A percentile compares a stretch with the other conserved stretches of the same genome.
Conservation (phyloP, 257 asterid species). For the Solanum neorickii region DNA sequence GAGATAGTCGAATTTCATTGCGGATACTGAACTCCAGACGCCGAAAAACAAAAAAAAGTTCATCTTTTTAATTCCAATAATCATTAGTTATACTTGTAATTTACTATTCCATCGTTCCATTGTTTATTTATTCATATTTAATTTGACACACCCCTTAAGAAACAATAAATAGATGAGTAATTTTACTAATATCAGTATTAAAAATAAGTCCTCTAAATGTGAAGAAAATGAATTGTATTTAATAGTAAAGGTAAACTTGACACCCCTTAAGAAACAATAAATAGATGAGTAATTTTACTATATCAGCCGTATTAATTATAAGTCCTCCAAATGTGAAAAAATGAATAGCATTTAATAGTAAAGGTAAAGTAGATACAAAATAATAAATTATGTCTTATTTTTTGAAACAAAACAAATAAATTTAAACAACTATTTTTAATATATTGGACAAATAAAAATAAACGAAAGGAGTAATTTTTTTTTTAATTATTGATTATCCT, state of each 20-base stretch:
- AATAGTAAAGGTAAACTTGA: too few species aligned
- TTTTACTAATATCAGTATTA: too few species aligned
- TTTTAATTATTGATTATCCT: not conserved
- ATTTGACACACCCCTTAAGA: too few species aligned
- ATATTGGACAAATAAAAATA: not conserved
- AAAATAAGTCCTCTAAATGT: too few species aligned
- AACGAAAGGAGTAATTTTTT: not conserved
- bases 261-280: too few species aligned
- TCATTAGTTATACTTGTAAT: not conserved
- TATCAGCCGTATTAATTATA: too few species aligned
- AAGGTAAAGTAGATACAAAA: not conserved
- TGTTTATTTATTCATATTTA: not conserved
- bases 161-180: too few species aligned
- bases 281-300: not conserved
- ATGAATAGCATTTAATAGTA: not conserved
- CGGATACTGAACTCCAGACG: rapidly evolving
- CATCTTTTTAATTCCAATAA: not conserved
- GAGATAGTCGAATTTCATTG: rapidly evolving
- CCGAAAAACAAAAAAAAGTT: rapidly evolving
- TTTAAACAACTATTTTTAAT: too few species aligned
- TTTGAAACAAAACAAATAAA: not conserved
- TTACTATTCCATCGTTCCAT: not conserved
- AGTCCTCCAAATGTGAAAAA: not conserved
- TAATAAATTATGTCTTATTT: not conserved
- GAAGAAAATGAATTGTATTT: not conserved